phyloP scores from a whole-genome alignment of 2,329 filamentous ascomycete species.

The Stagonosporopsis vannaccii region DNA sequence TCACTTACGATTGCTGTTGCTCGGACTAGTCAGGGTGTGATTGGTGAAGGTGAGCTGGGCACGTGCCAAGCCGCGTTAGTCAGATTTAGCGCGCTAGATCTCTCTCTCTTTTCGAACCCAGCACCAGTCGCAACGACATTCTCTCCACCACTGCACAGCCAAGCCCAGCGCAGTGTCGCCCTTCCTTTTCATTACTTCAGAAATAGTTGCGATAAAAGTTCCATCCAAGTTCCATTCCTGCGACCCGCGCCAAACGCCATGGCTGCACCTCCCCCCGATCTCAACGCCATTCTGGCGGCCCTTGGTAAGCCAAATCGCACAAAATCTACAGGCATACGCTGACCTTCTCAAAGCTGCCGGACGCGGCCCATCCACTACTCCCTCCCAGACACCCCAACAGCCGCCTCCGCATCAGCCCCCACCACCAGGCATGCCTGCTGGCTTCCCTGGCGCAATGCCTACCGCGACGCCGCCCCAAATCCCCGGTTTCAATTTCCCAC shows the following conservation, averaged over 20 bases:
- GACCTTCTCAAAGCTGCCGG: constrained; percentile 52
- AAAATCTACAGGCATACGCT: constrained; percentile 8
- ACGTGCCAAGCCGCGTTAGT: constrained; percentile 12
- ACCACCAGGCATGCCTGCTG: constrained; percentile 52
- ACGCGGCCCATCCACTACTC: constrained; percentile 55
- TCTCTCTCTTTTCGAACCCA: constrained; percentile 24
- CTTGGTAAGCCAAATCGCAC: constrained; percentile 39
- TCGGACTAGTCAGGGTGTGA: too few relatives aligned
- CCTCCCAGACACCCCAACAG: constrained; percentile 56
- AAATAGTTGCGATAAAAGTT: constrained; percentile 5
- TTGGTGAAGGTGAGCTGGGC: constrained; percentile 11
- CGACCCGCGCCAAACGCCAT: constrained; percentile 30
- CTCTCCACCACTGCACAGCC: constrained; percentile 14
- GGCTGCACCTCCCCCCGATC: constrained; percentile 48
- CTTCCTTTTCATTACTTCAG: neutral
- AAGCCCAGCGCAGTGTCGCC: constrained; percentile 8
- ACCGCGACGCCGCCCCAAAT: constrained; percentile 52
- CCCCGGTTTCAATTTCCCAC: constrained; percentile 63
- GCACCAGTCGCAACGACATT: constrained; percentile 23
- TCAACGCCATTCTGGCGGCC: constrained; percentile 50
- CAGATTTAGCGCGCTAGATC: constrained; percentile 4
- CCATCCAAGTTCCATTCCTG: neutral
- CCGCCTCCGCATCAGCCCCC: constrained; percentile 52
- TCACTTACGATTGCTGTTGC: too few relatives aligned
- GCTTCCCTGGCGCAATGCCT: constrained; percentile 54